Conservation (phyloP, 192 early-diverging fungal species). For the Mortierella alpina region DNA sequence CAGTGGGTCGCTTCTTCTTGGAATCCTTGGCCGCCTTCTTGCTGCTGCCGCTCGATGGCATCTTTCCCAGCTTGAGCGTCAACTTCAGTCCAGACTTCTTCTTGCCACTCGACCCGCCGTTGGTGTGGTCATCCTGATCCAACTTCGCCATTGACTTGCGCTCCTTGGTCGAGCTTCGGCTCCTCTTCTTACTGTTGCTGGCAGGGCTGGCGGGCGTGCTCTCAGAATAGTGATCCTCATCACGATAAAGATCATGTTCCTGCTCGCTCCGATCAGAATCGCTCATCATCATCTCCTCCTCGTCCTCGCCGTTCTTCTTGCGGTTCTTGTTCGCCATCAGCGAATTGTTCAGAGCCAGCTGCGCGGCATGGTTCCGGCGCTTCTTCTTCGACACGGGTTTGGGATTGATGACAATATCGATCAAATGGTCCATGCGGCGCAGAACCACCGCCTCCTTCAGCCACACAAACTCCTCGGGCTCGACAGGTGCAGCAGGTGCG, state of each 20-base stretch:
- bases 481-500: constrained; percentile 9
- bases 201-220: constrained; percentile 31
- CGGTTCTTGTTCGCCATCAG: constrained; percentile 31
- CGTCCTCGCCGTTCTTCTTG: constrained; percentile 15
- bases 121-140: constrained; percentile 10
- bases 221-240: constrained; percentile 1
- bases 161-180: constrained; percentile 28
- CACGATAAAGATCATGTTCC: not conserved
- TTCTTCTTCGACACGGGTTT: constrained; percentile 60
- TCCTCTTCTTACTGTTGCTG: constrained; percentile 38
- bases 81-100: constrained; percentile 42
- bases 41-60: constrained; percentile 14
- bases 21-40: constrained; percentile 26
- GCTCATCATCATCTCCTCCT: constrained; percentile 16
- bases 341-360: constrained; percentile 41
- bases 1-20: not conserved
- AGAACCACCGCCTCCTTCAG: constrained; percentile 65
- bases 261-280: constrained; percentile 35
- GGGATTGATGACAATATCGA: constrained; percentile 63
- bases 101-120: not conserved
- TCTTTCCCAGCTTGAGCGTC: constrained; percentile 47
- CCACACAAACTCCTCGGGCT: constrained; percentile 61
- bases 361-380: constrained; percentile 39
- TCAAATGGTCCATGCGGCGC: constrained; percentile 63
- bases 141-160: constrained; percentile 33